Evolutionary conservation across 306 rosid species (phyloP).

Genomic region (Quercus agrifolia): DNA sequence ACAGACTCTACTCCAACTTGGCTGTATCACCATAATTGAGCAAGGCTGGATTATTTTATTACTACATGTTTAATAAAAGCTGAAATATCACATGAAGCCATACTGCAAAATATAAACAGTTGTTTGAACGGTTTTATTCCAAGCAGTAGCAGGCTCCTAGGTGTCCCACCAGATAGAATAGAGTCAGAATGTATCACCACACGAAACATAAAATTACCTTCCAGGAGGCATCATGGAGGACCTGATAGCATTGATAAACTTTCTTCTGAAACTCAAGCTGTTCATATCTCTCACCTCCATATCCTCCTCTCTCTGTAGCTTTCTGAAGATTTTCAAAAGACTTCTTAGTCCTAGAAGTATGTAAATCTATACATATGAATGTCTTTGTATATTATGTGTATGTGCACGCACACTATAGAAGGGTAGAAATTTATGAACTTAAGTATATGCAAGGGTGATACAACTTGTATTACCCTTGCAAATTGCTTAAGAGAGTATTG

Average conservation of each 20-base stretch:
- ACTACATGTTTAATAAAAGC: neutral
- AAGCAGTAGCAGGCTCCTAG: neutral
- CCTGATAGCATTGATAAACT: slow-evolving; percentile 60
- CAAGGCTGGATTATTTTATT: neutral
- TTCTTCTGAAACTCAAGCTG: slow-evolving; percentile 69
- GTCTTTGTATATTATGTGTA: neutral
- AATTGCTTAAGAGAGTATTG: too few species aligned
- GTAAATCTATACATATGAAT: neutral
- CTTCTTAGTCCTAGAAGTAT: neutral
- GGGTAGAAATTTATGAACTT: neutral
- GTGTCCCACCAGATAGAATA: slow-evolving; percentile 7
- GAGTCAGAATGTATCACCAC: neutral
- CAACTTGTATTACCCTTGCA: too few species aligned
- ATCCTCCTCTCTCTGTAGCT: slow-evolving; percentile 90
- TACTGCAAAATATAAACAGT: neutral
- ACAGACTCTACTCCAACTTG: neutral
- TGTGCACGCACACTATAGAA: neutral
- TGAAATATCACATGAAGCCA: neutral
- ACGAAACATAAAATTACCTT: slow-evolving; percentile 47
- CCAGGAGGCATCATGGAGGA: slow-evolving; percentile 67
- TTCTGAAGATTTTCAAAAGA: slow-evolving; percentile 44
- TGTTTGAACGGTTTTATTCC: neutral
- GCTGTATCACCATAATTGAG: neutral
- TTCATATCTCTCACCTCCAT: slow-evolving; percentile 94
- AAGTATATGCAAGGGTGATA: neutral